Evolutionary conservation across 2,329 filamentous ascomycete species (phyloP).

Genomic region (Fusarium setosum): DNA sequence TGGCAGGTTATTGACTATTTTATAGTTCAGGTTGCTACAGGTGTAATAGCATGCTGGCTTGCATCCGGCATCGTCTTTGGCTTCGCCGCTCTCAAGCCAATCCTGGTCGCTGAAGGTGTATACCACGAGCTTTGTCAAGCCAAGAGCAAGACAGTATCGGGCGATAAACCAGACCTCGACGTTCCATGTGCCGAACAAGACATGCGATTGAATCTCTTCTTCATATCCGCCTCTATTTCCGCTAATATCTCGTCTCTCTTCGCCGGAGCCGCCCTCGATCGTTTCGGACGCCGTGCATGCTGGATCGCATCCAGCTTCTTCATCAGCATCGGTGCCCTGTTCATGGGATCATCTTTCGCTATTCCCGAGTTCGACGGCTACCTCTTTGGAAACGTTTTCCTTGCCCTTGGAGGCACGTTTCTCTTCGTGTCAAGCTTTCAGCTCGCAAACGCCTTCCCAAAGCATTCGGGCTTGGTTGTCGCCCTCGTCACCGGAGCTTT

Average conservation of each 20-base stretch:
- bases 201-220: slow-evolving; percentile 84
- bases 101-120: slow-evolving; percentile 79
- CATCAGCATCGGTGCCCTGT: slow-evolving; percentile 72
- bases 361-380: slow-evolving; percentile 77
- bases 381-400: slow-evolving; percentile 76
- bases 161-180: slow-evolving; percentile 44
- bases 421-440: slow-evolving; percentile 86
- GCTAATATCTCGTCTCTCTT: slow-evolving; percentile 88
- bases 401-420: slow-evolving; percentile 82
- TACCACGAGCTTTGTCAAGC: slow-evolving; percentile 71
- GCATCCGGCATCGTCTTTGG: slow-evolving; percentile 85
- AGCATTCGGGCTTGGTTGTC: slow-evolving; percentile 78
- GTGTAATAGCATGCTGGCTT: slow-evolving; percentile 79
- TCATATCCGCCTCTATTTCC: slow-evolving; percentile 86
- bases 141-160: slow-evolving; percentile 17
- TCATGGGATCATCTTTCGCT: slow-evolving; percentile 77
- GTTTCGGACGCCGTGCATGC: slow-evolving; percentile 80
- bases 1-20: background rate
- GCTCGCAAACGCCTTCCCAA: slow-evolving; percentile 83
- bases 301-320: slow-evolving; percentile 78
- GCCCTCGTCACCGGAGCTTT: slow-evolving; percentile 84
- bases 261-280: slow-evolving; percentile 85
- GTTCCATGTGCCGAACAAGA: slow-evolving; percentile 58
- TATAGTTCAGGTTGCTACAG: slow-evolving; percentile 75
- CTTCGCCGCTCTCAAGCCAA: slow-evolving; percentile 84